Percentiles rank a stretch among this genome's conserved stretches.
phyloP scores from a whole-genome alignment of 495 filamentous ascomycete species.

The Pseudotulostoma volvatum region DNA sequence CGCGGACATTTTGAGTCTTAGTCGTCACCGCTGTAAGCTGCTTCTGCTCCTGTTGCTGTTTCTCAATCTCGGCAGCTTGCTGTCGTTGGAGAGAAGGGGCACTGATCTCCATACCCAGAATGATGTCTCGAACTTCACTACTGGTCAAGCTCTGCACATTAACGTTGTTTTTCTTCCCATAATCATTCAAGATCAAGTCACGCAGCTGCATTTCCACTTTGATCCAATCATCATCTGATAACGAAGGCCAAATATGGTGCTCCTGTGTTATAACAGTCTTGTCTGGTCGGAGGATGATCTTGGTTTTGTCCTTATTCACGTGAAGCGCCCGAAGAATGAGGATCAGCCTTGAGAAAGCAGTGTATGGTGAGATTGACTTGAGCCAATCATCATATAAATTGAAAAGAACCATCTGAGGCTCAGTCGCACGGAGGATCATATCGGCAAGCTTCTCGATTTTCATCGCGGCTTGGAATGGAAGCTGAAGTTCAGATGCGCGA shows the following conservation, averaged over 20 bases:
- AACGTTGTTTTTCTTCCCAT: constrained; percentile 99
- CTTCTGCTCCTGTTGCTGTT: constrained; percentile 92
- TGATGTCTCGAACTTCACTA: constrained; percentile 95
- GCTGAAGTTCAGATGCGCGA: constrained; percentile 88
- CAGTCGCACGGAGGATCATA: constrained; percentile 95
- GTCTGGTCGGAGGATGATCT: constrained; percentile 90
- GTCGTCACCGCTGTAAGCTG: constrained; percentile 96
- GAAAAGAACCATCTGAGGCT: constrained; percentile 99
- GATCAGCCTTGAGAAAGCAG: constrained; percentile 90
- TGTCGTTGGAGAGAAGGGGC: constrained; percentile 97
- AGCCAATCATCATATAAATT: constrained; percentile 99
- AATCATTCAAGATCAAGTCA: constrained; percentile 94
- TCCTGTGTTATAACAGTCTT: constrained; percentile 98
- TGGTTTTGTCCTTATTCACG: constrained; percentile 97
- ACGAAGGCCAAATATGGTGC: constrained; percentile 95
- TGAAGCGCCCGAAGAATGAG: constrained; percentile 91
- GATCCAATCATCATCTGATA: constrained; percentile 96
- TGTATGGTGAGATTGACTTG: constrained; percentile 97
- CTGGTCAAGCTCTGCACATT: constrained; percentile 92
- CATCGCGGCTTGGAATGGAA: constrained; percentile 99
- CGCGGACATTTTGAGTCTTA: constrained; percentile 94
- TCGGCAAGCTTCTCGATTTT: constrained; percentile 98
- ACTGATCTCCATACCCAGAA: constrained; percentile 98
- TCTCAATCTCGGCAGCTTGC: constrained; percentile 97
- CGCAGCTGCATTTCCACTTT: constrained; percentile 94